Conservation (phyloP, 768 basidiomycete species). For the Tulasnella sp. region DNA sequence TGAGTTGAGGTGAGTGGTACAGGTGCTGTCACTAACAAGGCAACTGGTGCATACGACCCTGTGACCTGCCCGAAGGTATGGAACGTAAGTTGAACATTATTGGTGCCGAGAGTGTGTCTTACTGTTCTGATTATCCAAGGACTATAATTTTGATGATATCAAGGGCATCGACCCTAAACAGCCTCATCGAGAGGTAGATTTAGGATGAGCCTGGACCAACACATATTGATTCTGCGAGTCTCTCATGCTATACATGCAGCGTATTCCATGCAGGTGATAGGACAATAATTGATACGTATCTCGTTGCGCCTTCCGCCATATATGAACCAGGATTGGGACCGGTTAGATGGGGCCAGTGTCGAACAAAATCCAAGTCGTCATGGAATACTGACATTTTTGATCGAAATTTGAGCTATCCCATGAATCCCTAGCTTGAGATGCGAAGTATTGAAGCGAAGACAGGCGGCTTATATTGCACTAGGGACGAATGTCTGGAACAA, state of each 20-base stretch:
- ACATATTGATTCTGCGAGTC: not conserved
- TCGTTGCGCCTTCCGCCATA: conserved; percentile 23
- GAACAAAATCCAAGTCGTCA: no score
- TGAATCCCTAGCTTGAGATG: conserved; percentile 19
- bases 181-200: conserved; percentile 23
- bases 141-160: conserved; percentile 22
- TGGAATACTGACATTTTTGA: not conserved
- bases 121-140: conserved; percentile 13
- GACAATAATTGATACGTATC: conserved; percentile 19
- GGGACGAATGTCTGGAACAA: conserved; percentile 22
- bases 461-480: conserved; percentile 20
- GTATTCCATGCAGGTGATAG: conserved; percentile 19
- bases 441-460: conserved; percentile 15
- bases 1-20: conserved; percentile 14
- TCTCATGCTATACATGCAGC: conserved; percentile 8
- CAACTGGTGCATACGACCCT: conserved; percentile 17
- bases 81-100: conserved; percentile 17
- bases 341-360: not conserved
- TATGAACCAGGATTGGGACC: conserved; percentile 21
- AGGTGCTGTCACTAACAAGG: conserved; percentile 15
- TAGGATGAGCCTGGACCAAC: conserved; percentile 17
- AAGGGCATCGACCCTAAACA: conserved; percentile 16
- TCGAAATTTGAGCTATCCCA: conserved; percentile 18
- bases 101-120: not conserved
- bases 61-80: conserved; percentile 18